Base-by-base conservation (phyloP, 148 eudicot genomes). In the Pharnaceum exiguum region DNA sequence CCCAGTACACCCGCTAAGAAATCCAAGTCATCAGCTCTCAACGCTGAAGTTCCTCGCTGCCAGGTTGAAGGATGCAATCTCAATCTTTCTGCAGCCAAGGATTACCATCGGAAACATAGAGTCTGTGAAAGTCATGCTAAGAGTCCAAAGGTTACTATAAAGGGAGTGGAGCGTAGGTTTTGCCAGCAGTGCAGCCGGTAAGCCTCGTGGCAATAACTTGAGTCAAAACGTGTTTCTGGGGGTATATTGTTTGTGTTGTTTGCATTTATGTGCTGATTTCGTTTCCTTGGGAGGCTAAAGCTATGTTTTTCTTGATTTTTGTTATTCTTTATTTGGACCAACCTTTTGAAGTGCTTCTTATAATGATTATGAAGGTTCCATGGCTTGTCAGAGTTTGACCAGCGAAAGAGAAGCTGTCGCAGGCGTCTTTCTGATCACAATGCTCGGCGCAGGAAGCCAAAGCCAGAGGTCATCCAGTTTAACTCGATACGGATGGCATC, bases 151-250 rank as follows among this genome's bases (percentile, higher is more conserved):
- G 98, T 93, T 33, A 69, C 85, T 46, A 79, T 93, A 9, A 75
- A 63, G 42, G 98, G 98, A 31, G 49, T 75, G 15, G 98, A 87
- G 46, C 79, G 98, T 16, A 78, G 98, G 66, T 93, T 93, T 74
- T 93, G 98, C 72, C 98, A 93, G 57, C 98, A 88, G 58, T 93
- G 98, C 74, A 93, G 98, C 88, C 81, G 98, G 98, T 85, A 69
- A 75, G 62, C 62, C 31, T 56, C 67, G 7, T 39, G 3, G 27
- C 0, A 10, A 32, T 10, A 17, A 21, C 40, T 35, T 55, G 43
- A 13, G 13, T 22, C 7, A 18, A 21, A 4, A 21, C 19, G 9
- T 57, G 3, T 11, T 2, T 19, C 21, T 24, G 37, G 37, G 33
- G 16, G 36, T n/a, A 30, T 15, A 24, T 17, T 42, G 2, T 15